A percentile compares a stretch with the other conserved stretches of the same genome.
phyloP scores from a whole-genome alignment of 768 basidiomycete species.

The Myochromella boudieri region DNA sequence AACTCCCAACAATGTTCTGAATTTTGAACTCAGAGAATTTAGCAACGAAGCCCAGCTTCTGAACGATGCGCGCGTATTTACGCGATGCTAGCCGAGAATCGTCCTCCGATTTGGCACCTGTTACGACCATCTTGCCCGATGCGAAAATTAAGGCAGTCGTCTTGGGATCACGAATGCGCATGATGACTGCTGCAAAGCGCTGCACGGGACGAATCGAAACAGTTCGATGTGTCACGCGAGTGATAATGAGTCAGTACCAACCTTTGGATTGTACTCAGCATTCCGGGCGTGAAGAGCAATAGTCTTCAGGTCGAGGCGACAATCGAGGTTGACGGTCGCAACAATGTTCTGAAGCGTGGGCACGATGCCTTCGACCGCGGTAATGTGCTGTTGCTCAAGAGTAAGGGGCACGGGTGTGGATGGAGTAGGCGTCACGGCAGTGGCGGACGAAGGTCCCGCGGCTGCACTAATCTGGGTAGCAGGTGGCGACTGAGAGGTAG shows the following conservation, averaged over 20 bases:
- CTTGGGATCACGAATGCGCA: constrained; percentile 99
- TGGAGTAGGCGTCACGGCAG: constrained; percentile 48
- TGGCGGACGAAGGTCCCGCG: constrained; percentile 61
- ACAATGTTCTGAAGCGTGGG: constrained; percentile 99
- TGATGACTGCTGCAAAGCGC: constrained; percentile 99
- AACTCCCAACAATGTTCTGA: constrained; percentile 97
- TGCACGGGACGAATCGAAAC: constrained; percentile 60
- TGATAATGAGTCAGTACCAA: constrained; percentile 58
- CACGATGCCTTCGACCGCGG: constrained; percentile 95
- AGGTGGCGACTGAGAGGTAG: constrained; percentile 26
- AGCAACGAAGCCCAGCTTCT: constrained; percentile 98
- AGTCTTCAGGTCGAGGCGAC: constrained; percentile 95
- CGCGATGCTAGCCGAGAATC: constrained; percentile 95
- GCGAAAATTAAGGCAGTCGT: constrained; percentile 99
- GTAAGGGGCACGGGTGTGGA: constrained; percentile 74
- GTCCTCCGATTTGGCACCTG: constrained; percentile 98
- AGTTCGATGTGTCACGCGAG: constrained; percentile 58
- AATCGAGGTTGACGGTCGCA: constrained; percentile 97
- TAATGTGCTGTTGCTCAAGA: constrained; percentile 92
- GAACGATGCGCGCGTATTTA: constrained; percentile 98
- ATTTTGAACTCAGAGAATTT: constrained; percentile 99
- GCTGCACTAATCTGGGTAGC: constrained; percentile 37
- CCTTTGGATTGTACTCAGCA: constrained; percentile 99
- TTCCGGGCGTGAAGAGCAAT: constrained; percentile 97
- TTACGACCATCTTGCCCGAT: constrained; percentile 99